These are phyloP conservation scores for Phanerodontia chrysosporium DNA, from an alignment of 768 basidiomycete genomes.

Conservation along the genomic window DNA sequence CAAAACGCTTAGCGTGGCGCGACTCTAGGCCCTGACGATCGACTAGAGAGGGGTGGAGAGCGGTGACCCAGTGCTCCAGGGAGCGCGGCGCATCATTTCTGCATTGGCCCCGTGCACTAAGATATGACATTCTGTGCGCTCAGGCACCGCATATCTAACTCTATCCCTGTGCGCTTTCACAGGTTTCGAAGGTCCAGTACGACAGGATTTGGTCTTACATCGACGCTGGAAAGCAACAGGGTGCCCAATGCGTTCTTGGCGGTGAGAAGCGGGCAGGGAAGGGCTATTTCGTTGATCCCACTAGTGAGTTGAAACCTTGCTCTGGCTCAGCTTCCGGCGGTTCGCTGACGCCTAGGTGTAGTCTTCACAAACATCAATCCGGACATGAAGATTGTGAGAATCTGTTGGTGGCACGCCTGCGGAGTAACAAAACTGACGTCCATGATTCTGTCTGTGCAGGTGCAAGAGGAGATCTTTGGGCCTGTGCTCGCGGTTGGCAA, in stretches of 20 bases:
- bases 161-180: neutral
- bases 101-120: neutral
- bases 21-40: neutral
- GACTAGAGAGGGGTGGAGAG: neutral
- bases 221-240: conserved; percentile 77
- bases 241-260: conserved; percentile 76
- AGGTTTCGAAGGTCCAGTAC: conserved; percentile 83
- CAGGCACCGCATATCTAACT: neutral
- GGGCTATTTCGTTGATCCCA: conserved; percentile 89
- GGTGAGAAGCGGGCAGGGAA: conserved; percentile 71
- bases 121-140: neutral
- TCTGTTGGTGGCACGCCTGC: neutral
- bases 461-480: conserved; percentile 75
- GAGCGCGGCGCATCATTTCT: neutral
- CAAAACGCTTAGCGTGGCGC: too few species aligned
- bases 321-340: neutral
- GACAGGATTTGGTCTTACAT: conserved; percentile 88
- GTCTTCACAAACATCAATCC: conserved; percentile 79
- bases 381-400: conserved; percentile 80
- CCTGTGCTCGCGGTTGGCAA: conserved; percentile 82
- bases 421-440: neutral
- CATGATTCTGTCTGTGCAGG: conserved; percentile 9
- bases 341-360: conserved; percentile 23
- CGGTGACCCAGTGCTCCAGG: neutral
- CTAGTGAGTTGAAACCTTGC: conserved; percentile 47